Base-by-base conservation (phyloP, 805 yeast species). In the Pichia phayaonensis region DNA sequence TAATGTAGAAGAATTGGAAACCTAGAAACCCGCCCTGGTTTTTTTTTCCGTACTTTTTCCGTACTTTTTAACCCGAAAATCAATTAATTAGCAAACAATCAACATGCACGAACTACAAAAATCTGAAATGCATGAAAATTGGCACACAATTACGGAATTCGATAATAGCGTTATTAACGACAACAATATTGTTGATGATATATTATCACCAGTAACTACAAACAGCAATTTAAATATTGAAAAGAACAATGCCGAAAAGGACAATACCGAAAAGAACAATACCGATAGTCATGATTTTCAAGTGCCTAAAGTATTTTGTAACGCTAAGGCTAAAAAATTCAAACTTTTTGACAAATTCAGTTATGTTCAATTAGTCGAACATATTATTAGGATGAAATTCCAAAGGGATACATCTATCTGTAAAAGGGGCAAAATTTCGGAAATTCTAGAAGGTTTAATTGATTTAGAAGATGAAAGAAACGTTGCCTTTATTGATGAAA, bases 321-420 rank as follows among this genome's bases (percentile, higher is more conserved):
- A 43, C 21, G 27, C 21, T 12, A 18, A 15, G 2, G 42, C 34
- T 10, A 34, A 34, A 24, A 44, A 31, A 18, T 49, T 4, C 11
- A 36, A 49, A 12, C 16, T 49, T 8, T 49, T 27, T 34, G 45
- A 45, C 8, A 49, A 16, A 34, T 40, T 31, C 13, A 49, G 48
- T 29, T 49, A 45, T 45, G 21, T 41, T 8, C 48, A 49, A 39
- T 24, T 49, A 4, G 34, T 45, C 5, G 46, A 43, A 13, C 20
- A n/a, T 11, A 40, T 44, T 11, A 22, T 34, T 8, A 26, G n/a
- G 1, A 23, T 42, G 18, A 49, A 40, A 44, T 40, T 45, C 6
- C 18, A 13, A 40, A 39, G 6, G 13, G 13, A 8, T 10, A 31
- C n/a, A 4, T 4, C 10, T 7, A 7, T 13, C 8, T 15, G 4